Evolutionary conservation across 495 filamentous ascomycete species (phyloP).

Genomic region (Tuber calosporum): DNA sequence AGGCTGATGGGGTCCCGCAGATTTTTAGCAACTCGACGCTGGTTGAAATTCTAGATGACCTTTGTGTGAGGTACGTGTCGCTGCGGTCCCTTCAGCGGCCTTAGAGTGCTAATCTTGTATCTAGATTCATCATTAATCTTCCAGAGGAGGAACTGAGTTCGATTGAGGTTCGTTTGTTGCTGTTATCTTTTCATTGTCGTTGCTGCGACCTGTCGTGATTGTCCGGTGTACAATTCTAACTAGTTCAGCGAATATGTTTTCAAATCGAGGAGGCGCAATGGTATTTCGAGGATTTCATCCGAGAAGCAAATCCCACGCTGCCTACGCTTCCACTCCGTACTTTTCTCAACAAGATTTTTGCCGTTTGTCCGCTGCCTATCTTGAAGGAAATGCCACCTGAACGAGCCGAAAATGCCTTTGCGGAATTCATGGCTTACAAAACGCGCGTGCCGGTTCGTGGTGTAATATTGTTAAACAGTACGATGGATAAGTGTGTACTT

Average conservation of each 20-base stretch:
- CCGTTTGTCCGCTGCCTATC: conserved; percentile 67
- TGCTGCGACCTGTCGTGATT: not conserved
- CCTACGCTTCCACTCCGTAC: conserved; percentile 74
- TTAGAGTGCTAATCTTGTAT: not conserved
- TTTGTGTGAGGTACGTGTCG: conserved; percentile 38
- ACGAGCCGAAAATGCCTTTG: conserved; percentile 71
- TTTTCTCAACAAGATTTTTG: conserved; percentile 82
- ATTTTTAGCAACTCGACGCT: conserved; percentile 40
- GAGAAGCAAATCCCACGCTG: conserved; percentile 73
- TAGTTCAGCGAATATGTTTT: conserved; percentile 70
- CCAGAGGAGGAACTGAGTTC: conserved; percentile 81
- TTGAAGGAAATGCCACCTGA: conserved; percentile 57
- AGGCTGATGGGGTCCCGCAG: conserved; percentile 30
- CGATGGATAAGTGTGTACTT: conserved; percentile 83
- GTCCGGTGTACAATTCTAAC: conserved; percentile 3
- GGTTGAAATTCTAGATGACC: conserved; percentile 37
- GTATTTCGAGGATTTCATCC: conserved; percentile 99
- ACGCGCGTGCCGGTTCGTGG: conserved; percentile 86
- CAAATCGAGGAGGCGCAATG: conserved; percentile 99
- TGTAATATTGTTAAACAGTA: conserved; percentile 81
- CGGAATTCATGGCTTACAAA: conserved; percentile 88
- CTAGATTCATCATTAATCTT: conserved; percentile 83
- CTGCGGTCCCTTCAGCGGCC: not conserved
- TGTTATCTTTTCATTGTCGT: not conserved
- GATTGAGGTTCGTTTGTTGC: conserved; percentile 51